These are phyloP conservation scores for Hypsizygus ulmarius DNA, from an alignment of 1,284 basidiomycete species.

Conservation along the genomic window DNA sequence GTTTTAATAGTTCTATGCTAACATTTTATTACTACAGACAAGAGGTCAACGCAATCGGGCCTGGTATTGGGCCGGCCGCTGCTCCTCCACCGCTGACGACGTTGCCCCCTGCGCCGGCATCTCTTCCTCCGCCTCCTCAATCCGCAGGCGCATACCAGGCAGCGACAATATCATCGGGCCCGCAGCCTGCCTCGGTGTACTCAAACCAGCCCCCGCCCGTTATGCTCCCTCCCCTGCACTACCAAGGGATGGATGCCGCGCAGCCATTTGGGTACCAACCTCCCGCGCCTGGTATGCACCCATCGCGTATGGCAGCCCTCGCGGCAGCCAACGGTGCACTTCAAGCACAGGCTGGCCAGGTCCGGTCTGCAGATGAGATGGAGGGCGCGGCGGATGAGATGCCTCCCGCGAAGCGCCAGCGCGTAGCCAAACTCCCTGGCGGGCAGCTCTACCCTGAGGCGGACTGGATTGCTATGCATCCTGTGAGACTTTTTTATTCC, in stretches of 20 bases:
- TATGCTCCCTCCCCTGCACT: constrained; percentile 80
- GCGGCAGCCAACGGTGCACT: constrained; percentile 46
- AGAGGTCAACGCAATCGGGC: constrained; percentile 73
- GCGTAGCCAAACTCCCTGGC: constrained; percentile 77
- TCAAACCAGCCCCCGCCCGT: constrained; percentile 59
- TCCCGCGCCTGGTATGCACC: constrained; percentile 50
- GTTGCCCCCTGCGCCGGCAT: constrained; percentile 63
- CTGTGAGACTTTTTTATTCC: constrained; percentile 45
- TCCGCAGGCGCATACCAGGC: constrained; percentile 59
- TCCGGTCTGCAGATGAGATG: constrained; percentile 78
- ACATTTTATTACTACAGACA: constrained; percentile 42
- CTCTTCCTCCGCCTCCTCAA: constrained; percentile 63
- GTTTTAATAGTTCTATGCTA: constrained; percentile 11
- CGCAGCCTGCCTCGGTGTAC: constrained; percentile 74
- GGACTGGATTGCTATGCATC: constrained; percentile 88
- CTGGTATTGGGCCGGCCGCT: constrained; percentile 78
- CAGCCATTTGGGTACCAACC: constrained; percentile 80
- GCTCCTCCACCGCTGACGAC: constrained; percentile 61
- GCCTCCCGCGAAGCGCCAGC: constrained; percentile 80
- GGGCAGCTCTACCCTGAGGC: constrained; percentile 79
- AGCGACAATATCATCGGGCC: constrained; percentile 76
- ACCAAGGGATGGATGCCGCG: constrained; percentile 71
- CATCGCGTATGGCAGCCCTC: constrained; percentile 50
- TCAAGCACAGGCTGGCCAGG: constrained; percentile 59
- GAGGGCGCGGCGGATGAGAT: constrained; percentile 59